Conservation (phyloP, 129 eudicot species). For the Calendula officinalis region DNA sequence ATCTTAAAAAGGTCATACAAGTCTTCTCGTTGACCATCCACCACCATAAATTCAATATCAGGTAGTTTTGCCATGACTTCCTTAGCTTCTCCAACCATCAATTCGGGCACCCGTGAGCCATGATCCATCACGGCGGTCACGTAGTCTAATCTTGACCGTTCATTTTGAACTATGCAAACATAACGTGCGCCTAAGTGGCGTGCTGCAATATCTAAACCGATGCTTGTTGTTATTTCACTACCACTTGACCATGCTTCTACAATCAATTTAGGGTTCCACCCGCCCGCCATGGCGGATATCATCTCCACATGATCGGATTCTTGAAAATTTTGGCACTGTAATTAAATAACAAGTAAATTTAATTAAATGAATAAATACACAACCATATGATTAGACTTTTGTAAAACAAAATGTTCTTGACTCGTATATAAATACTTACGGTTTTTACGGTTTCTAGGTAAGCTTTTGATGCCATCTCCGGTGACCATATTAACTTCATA, state of each 20-base stretch:
- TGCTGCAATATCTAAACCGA: slow-evolving; percentile 47
- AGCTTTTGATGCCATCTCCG: slow-evolving; percentile 43
- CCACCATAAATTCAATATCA: slow-evolving; percentile 54
- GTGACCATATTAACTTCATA: slow-evolving; percentile 63
- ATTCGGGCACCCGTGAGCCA: slow-evolving; percentile 33
- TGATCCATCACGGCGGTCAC: slow-evolving; percentile 25
- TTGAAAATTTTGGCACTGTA: slow-evolving; percentile 32
- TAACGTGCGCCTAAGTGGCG: slow-evolving; percentile 46
- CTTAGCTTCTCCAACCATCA: slow-evolving; percentile 46
- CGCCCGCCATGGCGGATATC: slow-evolving; percentile 59
- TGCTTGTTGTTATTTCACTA: slow-evolving; percentile 35
- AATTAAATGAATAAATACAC: slow-evolving; percentile 3
- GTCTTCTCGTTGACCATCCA: slow-evolving; percentile 44
- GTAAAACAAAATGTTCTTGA: not conserved
- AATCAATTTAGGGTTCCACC: slow-evolving; percentile 47
- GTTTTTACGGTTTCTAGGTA: slow-evolving; percentile 43
- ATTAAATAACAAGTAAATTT: too few species aligned
- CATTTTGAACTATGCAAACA: slow-evolving; percentile 45
- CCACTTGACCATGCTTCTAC: slow-evolving; percentile 45
- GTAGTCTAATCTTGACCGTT: slow-evolving; percentile 33
- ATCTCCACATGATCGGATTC: slow-evolving; percentile 45
- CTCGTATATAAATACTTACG: slow-evolving; percentile 30
- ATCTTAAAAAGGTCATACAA: slow-evolving; percentile 29
- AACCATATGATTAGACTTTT: not conserved
- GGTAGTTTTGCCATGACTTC: slow-evolving; percentile 33